A percentile compares a stretch with the other conserved stretches of the same genome.
phyloP scores from a whole-genome alignment of 2,329 filamentous ascomycete genomes.

The Nannizziopsis arthrosporioides region DNA sequence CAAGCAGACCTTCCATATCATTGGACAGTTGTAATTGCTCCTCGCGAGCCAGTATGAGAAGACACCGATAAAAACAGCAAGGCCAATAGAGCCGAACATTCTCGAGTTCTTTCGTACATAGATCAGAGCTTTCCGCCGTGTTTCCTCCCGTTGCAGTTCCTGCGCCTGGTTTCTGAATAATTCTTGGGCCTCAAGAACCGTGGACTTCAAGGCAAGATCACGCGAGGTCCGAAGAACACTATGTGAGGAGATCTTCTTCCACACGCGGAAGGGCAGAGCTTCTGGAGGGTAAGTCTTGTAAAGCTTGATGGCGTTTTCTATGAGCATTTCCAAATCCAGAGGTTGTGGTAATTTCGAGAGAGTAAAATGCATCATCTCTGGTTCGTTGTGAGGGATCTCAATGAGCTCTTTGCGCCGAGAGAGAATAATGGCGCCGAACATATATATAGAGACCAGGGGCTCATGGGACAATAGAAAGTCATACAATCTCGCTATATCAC shows the following conservation, averaged over 20 bases:
- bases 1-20: not conserved
- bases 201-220: constrained; percentile 43
- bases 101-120: constrained; percentile 54
- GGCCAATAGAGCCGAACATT: constrained; percentile 49
- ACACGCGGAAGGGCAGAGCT: constrained; percentile 50
- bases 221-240: constrained; percentile 80
- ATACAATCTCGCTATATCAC: constrained; percentile 79
- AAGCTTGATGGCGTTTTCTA: constrained; percentile 53
- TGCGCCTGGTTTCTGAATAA: constrained; percentile 60
- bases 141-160: constrained; percentile 58
- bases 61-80: constrained; percentile 55
- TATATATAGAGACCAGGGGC: constrained; percentile 78
- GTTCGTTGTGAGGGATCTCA: constrained; percentile 67
- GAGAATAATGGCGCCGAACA: constrained; percentile 81
- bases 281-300: constrained; percentile 60
- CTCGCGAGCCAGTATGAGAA: constrained; percentile 56
- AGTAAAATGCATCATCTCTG: constrained; percentile 82
- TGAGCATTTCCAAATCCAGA: constrained; percentile 67
- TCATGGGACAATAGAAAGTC: constrained; percentile 81
- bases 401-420: constrained; percentile 74
- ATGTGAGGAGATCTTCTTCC: constrained; percentile 57
- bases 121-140: constrained; percentile 39
- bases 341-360: constrained; percentile 76
- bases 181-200: constrained; percentile 51
- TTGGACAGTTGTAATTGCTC: constrained; percentile 1